Evolutionary conservation across 108 stramenopile species (phyloP), one percentile per base, ranked within the genome.

Genomic region (Cafeteria roenbergensis): DNA sequence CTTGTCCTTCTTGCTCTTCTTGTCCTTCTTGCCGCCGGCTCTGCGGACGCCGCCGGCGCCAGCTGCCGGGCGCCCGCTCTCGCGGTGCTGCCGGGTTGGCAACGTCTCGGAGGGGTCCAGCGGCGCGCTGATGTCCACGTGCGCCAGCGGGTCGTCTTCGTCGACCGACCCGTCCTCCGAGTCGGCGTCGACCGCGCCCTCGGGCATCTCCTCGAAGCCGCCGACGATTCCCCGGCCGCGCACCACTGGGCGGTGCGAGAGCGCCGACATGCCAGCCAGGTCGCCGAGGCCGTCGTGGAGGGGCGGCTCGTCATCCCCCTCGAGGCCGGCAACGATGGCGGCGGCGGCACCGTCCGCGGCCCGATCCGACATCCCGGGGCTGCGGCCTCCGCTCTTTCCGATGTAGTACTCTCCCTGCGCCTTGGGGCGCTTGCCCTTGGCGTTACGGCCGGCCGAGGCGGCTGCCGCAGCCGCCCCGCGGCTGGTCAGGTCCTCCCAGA

Each of bases 61-160:
- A n/a, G n/a, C n/a, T n/a, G n/a, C n/a, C n/a, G n/a, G n/a, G n/a
- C n/a, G 22, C 51, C 38, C 32, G 62, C 62, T 51, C 33, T 50
- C 27, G 33, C 57, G 87, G 87, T 62, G 76, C 69, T 67, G 79
- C 71, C 70, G 85, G 67, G 25, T 48, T 31, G 86, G 87, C 75
- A 89, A 85, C 37, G 88, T 84, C 58, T 92, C 90, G 65, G 88
- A 82, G 38, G 82, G 85, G 1, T 84, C 77, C 37, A 89, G 71
- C 28, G 88, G 90, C 29, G 73, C 77, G 25, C 87, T 88, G 26
- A 93, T 73, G 67, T 93, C 91, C 1, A 90, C 86, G 31, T 76
- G 67, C 33, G 88, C 83, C 27, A 93, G 69, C 34, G 75, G 68
- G 56, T 82, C 76, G 29, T 88, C 73, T 31, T 58, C 86, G 52